Base-by-base conservation (phyloP, 345 rosid genomes). In the Salix dunnii region DNA sequence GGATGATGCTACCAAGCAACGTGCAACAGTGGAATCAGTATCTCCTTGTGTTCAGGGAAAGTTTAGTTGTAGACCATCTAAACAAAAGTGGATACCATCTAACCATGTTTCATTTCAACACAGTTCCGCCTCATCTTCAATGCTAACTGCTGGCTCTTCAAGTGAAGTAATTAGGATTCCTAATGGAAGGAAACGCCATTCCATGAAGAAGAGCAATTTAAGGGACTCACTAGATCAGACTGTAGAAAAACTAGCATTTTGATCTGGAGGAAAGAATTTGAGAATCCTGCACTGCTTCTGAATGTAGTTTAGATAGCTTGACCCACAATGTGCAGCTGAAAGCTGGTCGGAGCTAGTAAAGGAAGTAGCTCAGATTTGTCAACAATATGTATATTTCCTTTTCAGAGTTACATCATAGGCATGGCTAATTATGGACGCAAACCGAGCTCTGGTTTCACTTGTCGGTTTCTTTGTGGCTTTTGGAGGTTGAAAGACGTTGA, bases 1-100 rank as follows among this genome's bases (percentile, higher is more conserved):
- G 67, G 88, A 87, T 64, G 88, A 83, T 73, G 88, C 90, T 51
- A 79, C 82, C 53, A 85, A 77, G 75, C 86, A 81, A 55, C 82
- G 81, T 9, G 78, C 78, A n/a, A 77, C 82, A 71, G 77, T 80
- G 55, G 75, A 79, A 66, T 51, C 66, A 13, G 30, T 65, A 42
- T 74, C 82, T 64, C 33, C 63, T 30, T 71, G 71, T 66, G 75
- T 77, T 61, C 80, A 60, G 21, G 74, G 73, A 68, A 51, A 79
- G 70, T 67, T 68, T 70, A 62, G 62, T 12, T 21, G 65, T 25
- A 25, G 80, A 61, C 55, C 71, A 62, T 75, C 84, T 7, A 81
- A 58, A 73, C 84, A 77, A 49, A 74, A 70, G 73, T 70, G 10
- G 63, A 70, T 75, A 42, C 77, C 85, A 63, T 64, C 74, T 7